These are phyloP conservation scores for Phalaenopsis hybrid DNA, from an alignment of 116 monocot genomes.

Conservation along the genomic window DNA sequence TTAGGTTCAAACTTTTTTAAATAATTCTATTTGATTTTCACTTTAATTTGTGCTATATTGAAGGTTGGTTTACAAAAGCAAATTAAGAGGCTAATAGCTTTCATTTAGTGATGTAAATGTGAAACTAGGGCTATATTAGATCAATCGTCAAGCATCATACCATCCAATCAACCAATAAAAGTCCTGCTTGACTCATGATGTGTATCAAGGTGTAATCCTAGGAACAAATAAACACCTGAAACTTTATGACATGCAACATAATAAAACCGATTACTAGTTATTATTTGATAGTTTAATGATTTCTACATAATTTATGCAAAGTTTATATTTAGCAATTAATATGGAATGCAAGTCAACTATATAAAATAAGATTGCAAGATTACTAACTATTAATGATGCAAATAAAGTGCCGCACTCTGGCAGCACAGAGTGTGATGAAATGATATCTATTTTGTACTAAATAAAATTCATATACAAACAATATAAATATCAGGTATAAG, in stretches of 20 bases:
- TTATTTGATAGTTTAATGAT: not conserved
- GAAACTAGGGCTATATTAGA: not conserved
- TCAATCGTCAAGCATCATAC: not conserved
- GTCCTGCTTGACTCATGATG: not conserved
- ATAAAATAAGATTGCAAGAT: not conserved
- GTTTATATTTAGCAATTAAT: not conserved
- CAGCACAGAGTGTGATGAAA: no score
- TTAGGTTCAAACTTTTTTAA: not conserved
- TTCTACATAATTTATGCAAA: not conserved
- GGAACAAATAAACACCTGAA: not conserved
- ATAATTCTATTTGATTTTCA: not conserved
- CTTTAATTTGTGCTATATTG: not conserved
- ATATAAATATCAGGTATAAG: no score
- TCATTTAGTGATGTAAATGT: not conserved
- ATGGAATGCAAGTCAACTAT: not conserved
- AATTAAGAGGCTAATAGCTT: no score
- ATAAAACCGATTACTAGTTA: not conserved
- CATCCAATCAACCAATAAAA: not conserved
- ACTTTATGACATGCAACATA: not conserved
- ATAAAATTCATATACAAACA: no score
- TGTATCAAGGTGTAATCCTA: not conserved
- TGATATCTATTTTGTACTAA: no score
- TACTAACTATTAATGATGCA: not conserved
- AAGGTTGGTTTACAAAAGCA: no score
- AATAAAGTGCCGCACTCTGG: not conserved